A percentile compares a stretch with the other conserved stretches of the same genome.
phyloP scores from a whole-genome alignment of 192 early-diverging fungal genomes.

The Glomus cerebriforme region DNA sequence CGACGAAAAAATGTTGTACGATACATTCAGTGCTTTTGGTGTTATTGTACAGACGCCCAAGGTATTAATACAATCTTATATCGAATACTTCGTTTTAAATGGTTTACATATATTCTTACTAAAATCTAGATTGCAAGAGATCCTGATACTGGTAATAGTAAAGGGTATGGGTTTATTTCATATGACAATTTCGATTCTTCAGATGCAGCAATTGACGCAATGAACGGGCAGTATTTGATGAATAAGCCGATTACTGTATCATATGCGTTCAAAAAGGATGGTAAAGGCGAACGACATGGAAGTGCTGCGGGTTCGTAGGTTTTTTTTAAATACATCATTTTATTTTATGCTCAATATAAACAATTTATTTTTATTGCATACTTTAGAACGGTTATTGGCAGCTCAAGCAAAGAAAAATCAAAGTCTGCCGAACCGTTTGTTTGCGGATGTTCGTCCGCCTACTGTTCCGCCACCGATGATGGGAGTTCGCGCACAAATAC shows the following conservation, averaged over 20 bases:
- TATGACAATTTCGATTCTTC: slow-evolving; percentile 94
- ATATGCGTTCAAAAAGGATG: slow-evolving; percentile 98
- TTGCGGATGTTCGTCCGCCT: slow-evolving; percentile 57
- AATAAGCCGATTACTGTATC: slow-evolving; percentile 88
- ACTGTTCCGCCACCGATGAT: slow-evolving; percentile 14
- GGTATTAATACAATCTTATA: slow-evolving; percentile 31
- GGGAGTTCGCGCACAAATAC: background rate
- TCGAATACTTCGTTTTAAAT: background rate
- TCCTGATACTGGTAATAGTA: slow-evolving; percentile 78
- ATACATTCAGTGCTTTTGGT: slow-evolving; percentile 96
- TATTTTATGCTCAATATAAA: background rate
- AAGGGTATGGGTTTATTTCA: slow-evolving; percentile 91
- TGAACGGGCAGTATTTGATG: slow-evolving; percentile 97
- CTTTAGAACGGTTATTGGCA: slow-evolving; percentile 85
- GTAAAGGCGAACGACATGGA: slow-evolving; percentile 96
- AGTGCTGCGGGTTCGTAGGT: slow-evolving; percentile 75
- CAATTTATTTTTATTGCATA: background rate
- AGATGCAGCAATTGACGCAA: slow-evolving; percentile 96
- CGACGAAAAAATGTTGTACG: slow-evolving; percentile 89
- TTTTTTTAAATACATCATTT: background rate
- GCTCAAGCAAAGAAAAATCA: slow-evolving; percentile 85
- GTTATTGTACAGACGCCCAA: slow-evolving; percentile 83
- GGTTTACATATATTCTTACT: background rate
- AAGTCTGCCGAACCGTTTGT: slow-evolving; percentile 68
- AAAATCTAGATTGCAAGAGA: slow-evolving; percentile 72